Evolutionary conservation across 441 rosid species (phyloP), one percentile per base, ranked within the genome.

Genomic region (Omphalea diandra): DNA sequence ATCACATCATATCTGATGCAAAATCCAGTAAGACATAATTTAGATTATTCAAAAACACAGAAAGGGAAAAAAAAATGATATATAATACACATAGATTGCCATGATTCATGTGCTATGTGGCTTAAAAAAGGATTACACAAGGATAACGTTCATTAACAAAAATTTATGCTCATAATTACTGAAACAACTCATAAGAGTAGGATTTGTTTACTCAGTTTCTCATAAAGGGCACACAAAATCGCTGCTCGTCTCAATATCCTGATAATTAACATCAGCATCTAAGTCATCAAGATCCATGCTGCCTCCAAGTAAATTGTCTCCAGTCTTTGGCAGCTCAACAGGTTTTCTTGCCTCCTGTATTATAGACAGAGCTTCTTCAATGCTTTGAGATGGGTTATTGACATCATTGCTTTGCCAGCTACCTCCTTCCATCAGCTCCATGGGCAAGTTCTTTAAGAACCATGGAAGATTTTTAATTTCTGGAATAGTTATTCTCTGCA

Each of bases 401-500:
- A 79, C 83, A 12, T 80, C 83, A 2, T 76, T 49, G 63, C 76
- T 70, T 67, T 83, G 80, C 84, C 86, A 79, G 40, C 72, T 84
- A 54, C 85, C 89, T 43, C 84, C 86, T 67, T 83, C 91, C 76
- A 46, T 80, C 64, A 84, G 73, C 59, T 87, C 94, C 7, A 79
- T 33, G 0, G 91, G 91, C 82, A 89, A 72, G 82, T 87, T 89
- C 75, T 79, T 80, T 47, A 82, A 65, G 80, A 89, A 87, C 91
- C 94, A 89, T 4, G 90, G 87, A 55, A 85, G 91, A 52, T 44
- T 76, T 70, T 75, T 85, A 2, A 89, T 87, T 70, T 89, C 88
- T 17, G 77, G 73, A 17, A 89, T 85, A 7, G 67, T 83, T 65
- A 87, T 85, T 73, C 90, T 87, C 94, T 89, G 59, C 68, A 76